These are phyloP conservation scores for Ogataea henricii DNA, from an alignment of 805 yeast genomes.

Conservation along the genomic window DNA sequence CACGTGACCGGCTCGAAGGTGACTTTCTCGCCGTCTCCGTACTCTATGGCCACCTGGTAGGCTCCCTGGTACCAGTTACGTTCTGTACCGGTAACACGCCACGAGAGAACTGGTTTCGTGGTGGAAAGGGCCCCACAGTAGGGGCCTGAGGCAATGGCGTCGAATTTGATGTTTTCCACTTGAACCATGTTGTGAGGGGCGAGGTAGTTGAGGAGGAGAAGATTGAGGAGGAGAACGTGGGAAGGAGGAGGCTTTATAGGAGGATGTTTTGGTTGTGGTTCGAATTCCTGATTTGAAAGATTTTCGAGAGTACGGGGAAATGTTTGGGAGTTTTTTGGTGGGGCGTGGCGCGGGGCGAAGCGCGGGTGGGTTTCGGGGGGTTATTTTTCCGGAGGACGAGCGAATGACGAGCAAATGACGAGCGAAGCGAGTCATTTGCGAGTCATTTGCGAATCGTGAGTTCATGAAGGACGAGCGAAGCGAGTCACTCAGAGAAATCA, in stretches of 20 bases:
- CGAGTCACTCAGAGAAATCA: no score
- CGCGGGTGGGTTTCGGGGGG: neutral
- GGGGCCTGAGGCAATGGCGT: constrained; percentile 9
- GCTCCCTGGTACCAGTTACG: constrained; percentile 15
- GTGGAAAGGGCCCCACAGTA: constrained; percentile 7
- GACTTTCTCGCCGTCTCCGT: constrained; percentile 6
- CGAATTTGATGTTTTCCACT: constrained; percentile 8
- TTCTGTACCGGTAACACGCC: constrained; percentile 12
- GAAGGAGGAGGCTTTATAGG: neutral
- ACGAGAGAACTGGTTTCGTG: constrained; percentile 12
- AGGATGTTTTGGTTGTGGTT: neutral
- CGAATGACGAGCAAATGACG: neutral
- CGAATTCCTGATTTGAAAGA: neutral
- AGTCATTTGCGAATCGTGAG: no score
- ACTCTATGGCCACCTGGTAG: constrained; percentile 11
- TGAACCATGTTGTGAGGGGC: constrained; percentile 21
- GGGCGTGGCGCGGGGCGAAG: neutral
- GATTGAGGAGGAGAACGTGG: neutral
- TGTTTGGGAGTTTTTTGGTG: neutral
- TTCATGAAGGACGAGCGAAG: no score
- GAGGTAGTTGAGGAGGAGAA: neutral
- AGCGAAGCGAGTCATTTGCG: constrained; percentile 1
- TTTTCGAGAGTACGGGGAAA: neutral
- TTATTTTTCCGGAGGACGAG: neutral
- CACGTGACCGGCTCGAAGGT: constrained; percentile 11